Percentiles rank a stretch among this genome's conserved stretches.
Evolutionary conservation across 176 grass and related monocot species (phyloP).

Genomic region (Eleusine indica): DNA sequence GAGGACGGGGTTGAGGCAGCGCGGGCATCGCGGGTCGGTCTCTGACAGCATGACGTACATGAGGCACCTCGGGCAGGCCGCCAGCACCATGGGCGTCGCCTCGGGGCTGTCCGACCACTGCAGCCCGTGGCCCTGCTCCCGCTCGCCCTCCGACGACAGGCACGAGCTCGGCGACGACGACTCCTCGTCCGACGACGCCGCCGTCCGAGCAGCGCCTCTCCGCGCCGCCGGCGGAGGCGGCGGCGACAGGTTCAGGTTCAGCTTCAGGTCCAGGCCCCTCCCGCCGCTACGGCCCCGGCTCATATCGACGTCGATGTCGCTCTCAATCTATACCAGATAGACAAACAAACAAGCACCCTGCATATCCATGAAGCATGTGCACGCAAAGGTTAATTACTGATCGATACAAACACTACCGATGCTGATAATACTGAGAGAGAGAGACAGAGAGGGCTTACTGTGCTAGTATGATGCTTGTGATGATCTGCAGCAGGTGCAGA

Average conservation of each 20-base stretch:
- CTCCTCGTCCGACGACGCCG: slow-evolving; percentile 39
- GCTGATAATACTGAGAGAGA: background rate
- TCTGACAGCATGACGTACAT: slow-evolving; percentile 84
- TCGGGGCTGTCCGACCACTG: slow-evolving; percentile 69
- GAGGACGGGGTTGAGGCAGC: slow-evolving; percentile 68
- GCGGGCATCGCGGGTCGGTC: slow-evolving; percentile 68
- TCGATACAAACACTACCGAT: background rate
- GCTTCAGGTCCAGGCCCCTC: slow-evolving; percentile 46
- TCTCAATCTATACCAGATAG: background rate
- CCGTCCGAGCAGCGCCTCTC: slow-evolving; percentile 3
- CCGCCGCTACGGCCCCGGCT: slow-evolving; percentile 53
- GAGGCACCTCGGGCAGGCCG: slow-evolving; percentile 71
- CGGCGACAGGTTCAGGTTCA: slow-evolving; percentile 77
- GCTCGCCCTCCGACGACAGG: slow-evolving; percentile 69
- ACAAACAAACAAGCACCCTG: background rate
- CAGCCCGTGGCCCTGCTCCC: slow-evolving; percentile 28
- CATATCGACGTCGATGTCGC: slow-evolving; percentile 27
- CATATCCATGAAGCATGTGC: background rate
- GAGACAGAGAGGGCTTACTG: slow-evolving; percentile 1
- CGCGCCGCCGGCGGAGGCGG: slow-evolving; percentile 48
- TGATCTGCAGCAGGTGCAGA: background rate
- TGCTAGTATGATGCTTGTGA: background rate
- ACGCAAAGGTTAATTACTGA: slow-evolving; percentile 6
- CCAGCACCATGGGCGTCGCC: slow-evolving; percentile 72
- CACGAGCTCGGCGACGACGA: slow-evolving; percentile 73